Evolutionary conservation across 1,284 basidiomycete genomes (phyloP), one percentile per base, ranked within the genome.

Genomic region (Vanrija sp.): DNA sequence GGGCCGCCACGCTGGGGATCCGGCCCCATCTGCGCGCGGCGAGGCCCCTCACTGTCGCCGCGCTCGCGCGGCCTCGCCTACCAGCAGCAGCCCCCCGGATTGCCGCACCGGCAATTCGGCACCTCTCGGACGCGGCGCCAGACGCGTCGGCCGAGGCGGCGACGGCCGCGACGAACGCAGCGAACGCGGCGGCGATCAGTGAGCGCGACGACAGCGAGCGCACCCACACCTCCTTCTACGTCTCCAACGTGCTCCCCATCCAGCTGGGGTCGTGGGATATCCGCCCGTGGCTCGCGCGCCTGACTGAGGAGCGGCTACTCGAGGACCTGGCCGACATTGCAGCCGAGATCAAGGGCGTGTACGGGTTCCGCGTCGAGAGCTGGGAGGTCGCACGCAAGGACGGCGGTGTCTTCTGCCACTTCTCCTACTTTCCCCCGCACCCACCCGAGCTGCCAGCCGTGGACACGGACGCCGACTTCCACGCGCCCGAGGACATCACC

Each of bases 331-430:
- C 67, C 25, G 63, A 64, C 46, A 73, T 78, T 18, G 66, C 64
- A 0, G 38, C 40, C 12, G 68, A 70, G 10, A 63, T 78, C 16
- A 55, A 53, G 39, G 65, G 54, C 1, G 47, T 45, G 42, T 62
- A 74, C 57, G 72, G 62, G 15, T 77, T 75, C 54, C 61, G 64
- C 28, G 62, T 77, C 25, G 75, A 77, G 58, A 66, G 63, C 21
- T 72, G 69, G 61, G 75, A 77, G 58, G 66, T 76, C 23, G 68
- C 69, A 39, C 50, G 70, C 40, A 73, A 71, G 61, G 73, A 71
- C 51, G 69, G 72, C 43, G 92, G 93, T 8, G 86, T 91, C 5
- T 94, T 94, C 70, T 84, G 93, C 52, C 83, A 82, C 46, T 93
- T 93, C 73, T 78, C 80, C 19, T 94, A 88, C 67, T 75, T 75